Conservation (phyloP, 2,329 filamentous ascomycete species). For the Didymella sp. region DNA sequence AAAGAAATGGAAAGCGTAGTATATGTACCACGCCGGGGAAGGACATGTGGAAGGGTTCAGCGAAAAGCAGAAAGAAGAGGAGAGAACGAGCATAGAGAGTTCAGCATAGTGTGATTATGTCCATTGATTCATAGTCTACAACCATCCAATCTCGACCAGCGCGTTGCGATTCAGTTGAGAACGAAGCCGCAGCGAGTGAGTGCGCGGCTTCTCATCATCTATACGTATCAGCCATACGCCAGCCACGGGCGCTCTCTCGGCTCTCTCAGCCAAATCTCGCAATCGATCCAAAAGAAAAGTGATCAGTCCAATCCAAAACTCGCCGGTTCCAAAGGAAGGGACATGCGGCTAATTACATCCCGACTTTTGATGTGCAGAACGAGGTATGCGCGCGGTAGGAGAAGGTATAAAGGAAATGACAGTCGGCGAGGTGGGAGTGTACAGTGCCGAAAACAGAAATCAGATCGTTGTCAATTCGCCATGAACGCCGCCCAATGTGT, state of each 20-base stretch:
- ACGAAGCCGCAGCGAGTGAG: slow-evolving; percentile 9
- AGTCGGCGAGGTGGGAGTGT: slow-evolving; percentile 21
- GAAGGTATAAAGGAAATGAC: slow-evolving; percentile 23
- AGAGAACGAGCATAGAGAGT: not conserved
- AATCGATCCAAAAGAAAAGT: slow-evolving; percentile 13
- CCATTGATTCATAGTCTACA: slow-evolving; percentile 22
- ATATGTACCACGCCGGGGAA: not conserved
- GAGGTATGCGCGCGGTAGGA: slow-evolving; percentile 31
- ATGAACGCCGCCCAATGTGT: slow-evolving; percentile 46
- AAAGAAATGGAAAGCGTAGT: not conserved
- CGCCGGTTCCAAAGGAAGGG: slow-evolving; percentile 10
- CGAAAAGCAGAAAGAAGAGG: not conserved
- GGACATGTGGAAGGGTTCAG: not conserved
- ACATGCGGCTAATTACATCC: slow-evolving; percentile 38
- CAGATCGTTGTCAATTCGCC: slow-evolving; percentile 32
- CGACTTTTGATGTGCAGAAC: slow-evolving; percentile 30
- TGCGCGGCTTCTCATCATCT: slow-evolving; percentile 16
- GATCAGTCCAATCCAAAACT: slow-evolving; percentile 11
- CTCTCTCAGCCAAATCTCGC: slow-evolving; percentile 3
- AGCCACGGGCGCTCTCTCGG: slow-evolving; percentile 8
- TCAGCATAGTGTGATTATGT: slow-evolving; percentile 3
- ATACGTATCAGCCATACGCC: slow-evolving; percentile 15
- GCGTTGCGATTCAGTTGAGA: slow-evolving; percentile 21
- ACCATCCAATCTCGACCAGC: slow-evolving; percentile 22
- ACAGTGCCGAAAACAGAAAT: slow-evolving; percentile 17